Conservation (phyloP, 345 rosid species). For the Rhizophora mangle region DNA sequence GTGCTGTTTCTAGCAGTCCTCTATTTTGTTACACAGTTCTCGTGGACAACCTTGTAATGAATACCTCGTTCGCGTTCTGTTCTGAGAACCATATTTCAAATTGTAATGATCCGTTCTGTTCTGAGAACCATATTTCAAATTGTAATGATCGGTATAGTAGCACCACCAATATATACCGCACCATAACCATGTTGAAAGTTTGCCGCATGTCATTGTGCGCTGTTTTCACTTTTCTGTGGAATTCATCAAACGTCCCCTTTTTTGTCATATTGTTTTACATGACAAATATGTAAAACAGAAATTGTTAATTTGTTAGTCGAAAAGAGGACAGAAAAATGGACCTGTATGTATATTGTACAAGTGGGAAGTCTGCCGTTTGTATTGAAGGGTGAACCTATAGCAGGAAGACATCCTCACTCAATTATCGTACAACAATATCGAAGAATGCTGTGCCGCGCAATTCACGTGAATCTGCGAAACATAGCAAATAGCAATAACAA, state of each 20-base stretch:
- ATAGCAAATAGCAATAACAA: conserved; percentile 33
- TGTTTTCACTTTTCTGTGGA: neutral
- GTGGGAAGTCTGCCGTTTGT: neutral
- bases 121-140: no score
- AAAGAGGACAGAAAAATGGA: neutral
- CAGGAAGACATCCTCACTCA: conserved; percentile 11
- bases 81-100: no score
- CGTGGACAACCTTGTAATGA: conserved; percentile 62
- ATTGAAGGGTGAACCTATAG: conserved; percentile 17
- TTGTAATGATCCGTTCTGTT: no score
- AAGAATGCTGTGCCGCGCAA: conserved; percentile 25
- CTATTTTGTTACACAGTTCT: conserved; percentile 78
- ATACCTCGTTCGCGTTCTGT: neutral
- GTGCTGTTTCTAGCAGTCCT: conserved; percentile 67
- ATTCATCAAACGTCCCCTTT: neutral
- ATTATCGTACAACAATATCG: conserved; percentile 28
- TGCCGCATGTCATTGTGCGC: neutral
- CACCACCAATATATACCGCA: neutral
- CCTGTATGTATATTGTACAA: no score
- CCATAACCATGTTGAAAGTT: neutral
- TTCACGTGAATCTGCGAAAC: conserved; percentile 36
- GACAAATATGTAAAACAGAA: neutral
- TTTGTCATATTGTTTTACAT: neutral
- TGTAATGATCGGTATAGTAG: neutral
- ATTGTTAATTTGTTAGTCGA: neutral